Percentiles rank a stretch among this genome's conserved stretches.
Conservation (phyloP, 768 basidiomycete species). For the Tricholoma flavovirens region DNA sequence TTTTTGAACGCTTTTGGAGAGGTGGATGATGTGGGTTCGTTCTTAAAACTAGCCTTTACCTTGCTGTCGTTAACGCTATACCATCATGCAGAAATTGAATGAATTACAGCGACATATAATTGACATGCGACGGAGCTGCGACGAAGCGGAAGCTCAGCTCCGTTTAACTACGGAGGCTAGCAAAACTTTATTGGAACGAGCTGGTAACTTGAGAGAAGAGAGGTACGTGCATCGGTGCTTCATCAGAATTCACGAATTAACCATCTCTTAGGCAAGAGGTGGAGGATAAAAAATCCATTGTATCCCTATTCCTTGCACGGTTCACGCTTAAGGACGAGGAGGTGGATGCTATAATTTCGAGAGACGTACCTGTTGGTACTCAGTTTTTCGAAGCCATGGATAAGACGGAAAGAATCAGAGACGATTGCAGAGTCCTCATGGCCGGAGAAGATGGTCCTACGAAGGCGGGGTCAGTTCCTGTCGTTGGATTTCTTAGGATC, state of each 20-base stretch:
- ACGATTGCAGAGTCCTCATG: constrained; percentile 83
- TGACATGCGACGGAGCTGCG: constrained; percentile 78
- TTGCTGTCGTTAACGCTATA: not conserved
- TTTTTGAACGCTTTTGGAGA: constrained; percentile 84
- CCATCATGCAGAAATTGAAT: constrained; percentile 80
- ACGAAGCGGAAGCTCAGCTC: constrained; percentile 77
- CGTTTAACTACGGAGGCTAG: constrained; percentile 72
- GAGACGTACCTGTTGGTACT: constrained; percentile 69
- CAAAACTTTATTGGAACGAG: constrained; percentile 73
- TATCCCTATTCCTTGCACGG: constrained; percentile 71
- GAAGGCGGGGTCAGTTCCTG: constrained; percentile 56
- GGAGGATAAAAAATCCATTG: constrained; percentile 66
- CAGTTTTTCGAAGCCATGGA: constrained; percentile 85
- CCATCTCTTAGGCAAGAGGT: constrained; percentile 50
- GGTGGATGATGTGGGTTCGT: constrained; percentile 76
- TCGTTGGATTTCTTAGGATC: not conserved
- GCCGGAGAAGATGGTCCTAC: constrained; percentile 78
- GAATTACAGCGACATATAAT: constrained; percentile 70
- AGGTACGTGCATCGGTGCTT: constrained; percentile 38
- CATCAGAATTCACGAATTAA: constrained; percentile 1
- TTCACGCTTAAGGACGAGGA: constrained; percentile 83
- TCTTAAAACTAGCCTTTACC: constrained; percentile 1
- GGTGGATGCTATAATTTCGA: constrained; percentile 64
- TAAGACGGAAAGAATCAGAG: constrained; percentile 74
- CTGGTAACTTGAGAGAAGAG: constrained; percentile 68